phyloP scores from a whole-genome alignment of 306 rosid genomes.

The Pterocarpus santalinus region DNA sequence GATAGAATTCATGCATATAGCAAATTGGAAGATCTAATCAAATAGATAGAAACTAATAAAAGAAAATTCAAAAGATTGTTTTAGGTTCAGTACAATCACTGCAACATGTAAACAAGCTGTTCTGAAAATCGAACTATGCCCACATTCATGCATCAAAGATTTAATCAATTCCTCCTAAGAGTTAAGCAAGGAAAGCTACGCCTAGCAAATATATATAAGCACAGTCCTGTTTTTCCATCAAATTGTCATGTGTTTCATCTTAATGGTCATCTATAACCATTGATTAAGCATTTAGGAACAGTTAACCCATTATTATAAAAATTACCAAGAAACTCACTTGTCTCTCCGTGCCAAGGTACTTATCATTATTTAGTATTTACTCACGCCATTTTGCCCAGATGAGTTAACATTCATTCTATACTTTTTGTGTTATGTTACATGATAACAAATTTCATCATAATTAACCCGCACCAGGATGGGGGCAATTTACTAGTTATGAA shows the following conservation, averaged over 20 bases:
- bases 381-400: not conserved
- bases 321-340: conserved; percentile 7
- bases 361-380: not conserved
- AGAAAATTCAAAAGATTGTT: not conserved
- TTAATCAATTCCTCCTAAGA: not conserved
- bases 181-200: conserved; percentile 13
- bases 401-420: not conserved
- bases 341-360: not conserved
- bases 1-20: conserved; percentile 8
- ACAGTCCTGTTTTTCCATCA: not conserved
- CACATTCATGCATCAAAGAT: conserved; percentile 13
- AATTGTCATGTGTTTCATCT: not conserved
- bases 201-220: not conserved
- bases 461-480: not conserved
- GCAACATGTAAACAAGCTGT: not conserved
- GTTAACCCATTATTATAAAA: not conserved
- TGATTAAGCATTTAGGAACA: not conserved
- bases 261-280: not conserved
- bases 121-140: conserved; percentile 5
- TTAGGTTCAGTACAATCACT: conserved; percentile 8
- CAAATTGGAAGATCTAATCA: conserved; percentile 19
- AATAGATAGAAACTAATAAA: conserved; percentile 23
- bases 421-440: not conserved
- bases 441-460: conserved; percentile 11
- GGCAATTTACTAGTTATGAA: conserved; percentile 9